phyloP scores from a whole-genome alignment of 2,329 filamentous ascomycete genomes.

The Trichoderma breve region DNA sequence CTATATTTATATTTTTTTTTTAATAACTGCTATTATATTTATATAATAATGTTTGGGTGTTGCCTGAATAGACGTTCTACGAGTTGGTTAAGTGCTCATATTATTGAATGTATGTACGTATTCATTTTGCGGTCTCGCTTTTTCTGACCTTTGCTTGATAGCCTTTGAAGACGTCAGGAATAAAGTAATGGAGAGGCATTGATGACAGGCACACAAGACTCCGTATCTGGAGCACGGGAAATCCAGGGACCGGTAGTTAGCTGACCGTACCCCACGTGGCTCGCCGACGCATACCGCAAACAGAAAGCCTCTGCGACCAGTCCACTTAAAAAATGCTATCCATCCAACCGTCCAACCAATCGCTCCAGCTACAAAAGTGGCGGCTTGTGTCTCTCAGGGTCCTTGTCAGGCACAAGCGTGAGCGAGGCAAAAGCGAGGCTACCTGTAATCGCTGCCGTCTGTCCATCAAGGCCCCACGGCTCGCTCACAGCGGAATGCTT shows the following conservation, averaged over 20 bases:
- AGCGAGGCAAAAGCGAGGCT: not conserved
- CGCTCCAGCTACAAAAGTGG: not conserved
- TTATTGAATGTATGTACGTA: too few species aligned
- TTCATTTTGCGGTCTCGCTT: too few species aligned
- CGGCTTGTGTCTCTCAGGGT: not conserved
- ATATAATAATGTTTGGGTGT: too few species aligned
- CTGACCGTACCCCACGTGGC: constrained; percentile 1
- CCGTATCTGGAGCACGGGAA: not conserved
- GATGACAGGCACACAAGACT: not conserved
- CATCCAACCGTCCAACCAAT: not conserved
- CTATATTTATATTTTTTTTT: too few species aligned
- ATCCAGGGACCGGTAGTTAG: constrained; percentile 7
- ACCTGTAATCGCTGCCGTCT: not conserved
- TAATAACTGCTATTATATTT: too few species aligned
- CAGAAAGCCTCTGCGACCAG: constrained; percentile 1
- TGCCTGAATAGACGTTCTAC: too few species aligned
- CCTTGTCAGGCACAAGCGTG: not conserved
- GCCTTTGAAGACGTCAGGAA: not conserved
- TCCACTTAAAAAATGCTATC: not conserved
- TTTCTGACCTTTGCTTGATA: not conserved
- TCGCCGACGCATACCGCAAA: constrained; percentile 17
- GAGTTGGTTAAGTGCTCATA: too few species aligned
- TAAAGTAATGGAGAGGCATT: not conserved
- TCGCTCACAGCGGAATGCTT: not conserved
- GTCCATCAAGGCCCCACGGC: not conserved